Conservation (phyloP, 306 rosid genomes). For the Rosa multiflora region DNA sequence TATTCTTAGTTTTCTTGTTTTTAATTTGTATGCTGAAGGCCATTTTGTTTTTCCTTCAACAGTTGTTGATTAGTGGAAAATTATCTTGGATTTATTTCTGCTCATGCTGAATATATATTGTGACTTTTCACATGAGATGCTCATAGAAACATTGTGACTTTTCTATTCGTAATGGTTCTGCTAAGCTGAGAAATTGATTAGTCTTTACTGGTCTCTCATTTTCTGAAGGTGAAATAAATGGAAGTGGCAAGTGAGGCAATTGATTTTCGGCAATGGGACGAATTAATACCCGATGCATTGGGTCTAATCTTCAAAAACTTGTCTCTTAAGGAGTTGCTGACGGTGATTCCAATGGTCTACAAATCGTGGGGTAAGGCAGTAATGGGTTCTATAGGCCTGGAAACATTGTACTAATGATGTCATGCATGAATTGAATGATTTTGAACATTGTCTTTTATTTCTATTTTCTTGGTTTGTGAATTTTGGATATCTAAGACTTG, state of each 20-base stretch:
- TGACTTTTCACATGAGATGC: neutral
- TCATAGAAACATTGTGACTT: neutral
- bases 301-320: slow-evolving; percentile 83
- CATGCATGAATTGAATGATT: too few species aligned
- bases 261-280: slow-evolving; percentile 80
- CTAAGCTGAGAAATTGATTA: neutral
- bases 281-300: slow-evolving; percentile 84
- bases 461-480: too few species aligned
- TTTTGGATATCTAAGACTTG: too few species aligned
- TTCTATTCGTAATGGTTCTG: neutral
- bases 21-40: too few species aligned
- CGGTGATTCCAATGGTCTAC: slow-evolving; percentile 85
- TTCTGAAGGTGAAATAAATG: slow-evolving; percentile 50
- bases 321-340: slow-evolving; percentile 67
- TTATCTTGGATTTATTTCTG: neutral
- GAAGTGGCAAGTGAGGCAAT: slow-evolving; percentile 48
- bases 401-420: too few species aligned
- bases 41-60: neutral
- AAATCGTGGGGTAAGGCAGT: slow-evolving; percentile 91
- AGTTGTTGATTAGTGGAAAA: slow-evolving; percentile 4
- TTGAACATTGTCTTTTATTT: too few species aligned
- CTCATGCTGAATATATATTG: neutral
- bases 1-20: too few species aligned
- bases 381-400: slow-evolving; percentile 20
- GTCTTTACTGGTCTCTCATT: neutral